Conservation (phyloP, 2,329 filamentous ascomycete species). For the Neopestalotiopsis rosae region DNA sequence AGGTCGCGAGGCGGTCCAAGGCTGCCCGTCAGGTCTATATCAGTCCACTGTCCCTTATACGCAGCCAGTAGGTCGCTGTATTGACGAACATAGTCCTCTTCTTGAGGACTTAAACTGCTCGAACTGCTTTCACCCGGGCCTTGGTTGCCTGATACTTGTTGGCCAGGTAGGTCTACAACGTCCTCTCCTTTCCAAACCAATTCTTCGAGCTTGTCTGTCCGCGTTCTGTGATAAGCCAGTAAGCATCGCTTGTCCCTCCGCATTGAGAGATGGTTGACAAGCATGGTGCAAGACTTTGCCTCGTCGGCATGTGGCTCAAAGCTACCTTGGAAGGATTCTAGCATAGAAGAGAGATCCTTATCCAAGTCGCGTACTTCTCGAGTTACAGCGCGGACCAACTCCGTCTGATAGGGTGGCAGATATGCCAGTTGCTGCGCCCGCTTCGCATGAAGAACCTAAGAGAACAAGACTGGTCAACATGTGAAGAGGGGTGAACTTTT, state of each 20-base stretch:
- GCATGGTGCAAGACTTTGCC: conserved; percentile 82
- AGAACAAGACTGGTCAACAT: conserved; percentile 12
- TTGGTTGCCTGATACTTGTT: conserved; percentile 51
- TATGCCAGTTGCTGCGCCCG: conserved; percentile 85
- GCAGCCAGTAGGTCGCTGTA: conserved; percentile 93
- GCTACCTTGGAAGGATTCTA: conserved; percentile 81
- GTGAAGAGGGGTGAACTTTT: conserved; percentile 12
- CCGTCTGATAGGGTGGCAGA: conserved; percentile 90
- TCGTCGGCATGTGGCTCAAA: conserved; percentile 87
- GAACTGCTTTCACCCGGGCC: conserved; percentile 57
- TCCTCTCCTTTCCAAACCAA: conserved; percentile 92
- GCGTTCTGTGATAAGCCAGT: conserved; percentile 89
- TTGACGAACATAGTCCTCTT: conserved; percentile 93
- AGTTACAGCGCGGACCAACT: conserved; percentile 84
- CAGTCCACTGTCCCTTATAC: conserved; percentile 98
- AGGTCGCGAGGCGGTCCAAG: conserved; percentile 93
- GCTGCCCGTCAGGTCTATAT: conserved; percentile 93
- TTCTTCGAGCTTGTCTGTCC: conserved; percentile 90
- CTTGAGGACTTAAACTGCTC: conserved; percentile 89
- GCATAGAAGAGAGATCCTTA: conserved; percentile 78
- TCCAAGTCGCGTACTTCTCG: conserved; percentile 94
- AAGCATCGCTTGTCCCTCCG: conserved; percentile 94
- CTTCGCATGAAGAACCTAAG: conserved; percentile 92
- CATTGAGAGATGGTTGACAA: conserved; percentile 95
- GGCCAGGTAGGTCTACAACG: conserved; percentile 71